These are phyloP conservation scores for Pycnococcus provasolii DNA, from an alignment of 139 green algal genomes.

Conservation along the genomic window DNA sequence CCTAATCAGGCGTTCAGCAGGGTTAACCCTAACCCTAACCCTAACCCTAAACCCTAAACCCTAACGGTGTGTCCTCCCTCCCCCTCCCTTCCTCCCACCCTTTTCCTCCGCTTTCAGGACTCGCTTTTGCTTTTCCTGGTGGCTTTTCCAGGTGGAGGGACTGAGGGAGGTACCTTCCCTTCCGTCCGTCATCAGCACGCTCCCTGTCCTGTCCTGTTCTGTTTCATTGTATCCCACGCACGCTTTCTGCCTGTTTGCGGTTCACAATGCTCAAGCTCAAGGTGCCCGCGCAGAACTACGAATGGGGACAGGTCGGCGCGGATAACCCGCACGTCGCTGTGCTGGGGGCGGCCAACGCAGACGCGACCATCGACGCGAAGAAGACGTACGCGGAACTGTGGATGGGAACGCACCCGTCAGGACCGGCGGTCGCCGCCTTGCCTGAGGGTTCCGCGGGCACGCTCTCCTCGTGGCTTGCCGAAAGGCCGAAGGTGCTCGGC, in stretches of 20 bases:
- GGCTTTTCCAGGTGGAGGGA: too few relatives aligned
- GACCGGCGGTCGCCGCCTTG: slow-evolving; percentile 51
- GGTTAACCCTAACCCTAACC: too few relatives aligned
- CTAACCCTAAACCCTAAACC: background rate
- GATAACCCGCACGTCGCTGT: slow-evolving; percentile 58
- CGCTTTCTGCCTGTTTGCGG: background rate
- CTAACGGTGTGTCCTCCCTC: background rate
- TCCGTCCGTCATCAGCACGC: background rate
- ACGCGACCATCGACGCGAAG: slow-evolving; percentile 39
- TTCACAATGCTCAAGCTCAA: slow-evolving; percentile 49
- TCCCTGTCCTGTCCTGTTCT: background rate
- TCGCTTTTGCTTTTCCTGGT: too few relatives aligned
- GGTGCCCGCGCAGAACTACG: slow-evolving; percentile 77
- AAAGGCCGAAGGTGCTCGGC: background rate
- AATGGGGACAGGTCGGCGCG: slow-evolving; percentile 55
- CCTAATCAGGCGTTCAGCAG: too few relatives aligned
- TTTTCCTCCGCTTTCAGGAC: background rate
- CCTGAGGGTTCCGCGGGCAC: background rate
- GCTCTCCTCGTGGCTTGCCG: too few relatives aligned
- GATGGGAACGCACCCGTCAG: slow-evolving; percentile 92
- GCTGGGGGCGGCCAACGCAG: slow-evolving; percentile 48
- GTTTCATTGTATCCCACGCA: background rate
- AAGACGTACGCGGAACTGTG: slow-evolving; percentile 90
- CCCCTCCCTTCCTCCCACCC: background rate
- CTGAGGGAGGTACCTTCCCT: background rate